These are phyloP conservation scores for Phytophthora cryptogea DNA, from an alignment of 352 stramenopile genomes.

Conservation along the genomic window DNA sequence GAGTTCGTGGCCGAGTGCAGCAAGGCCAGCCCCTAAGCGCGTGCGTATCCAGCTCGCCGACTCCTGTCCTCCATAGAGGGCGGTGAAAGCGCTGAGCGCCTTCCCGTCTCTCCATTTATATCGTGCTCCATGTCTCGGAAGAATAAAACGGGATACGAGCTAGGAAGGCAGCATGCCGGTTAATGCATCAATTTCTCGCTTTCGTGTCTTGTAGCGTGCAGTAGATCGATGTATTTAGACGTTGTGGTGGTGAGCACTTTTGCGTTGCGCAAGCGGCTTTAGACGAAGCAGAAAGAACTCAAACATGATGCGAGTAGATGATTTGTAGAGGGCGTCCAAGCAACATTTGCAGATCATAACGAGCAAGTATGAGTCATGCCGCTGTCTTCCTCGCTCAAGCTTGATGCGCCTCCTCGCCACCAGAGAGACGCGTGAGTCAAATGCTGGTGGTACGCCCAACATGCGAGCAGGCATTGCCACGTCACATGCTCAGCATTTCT, in stretches of 20 bases:
- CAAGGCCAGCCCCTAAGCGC: constrained; percentile 25
- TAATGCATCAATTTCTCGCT: constrained; percentile 29
- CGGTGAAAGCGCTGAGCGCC: not conserved
- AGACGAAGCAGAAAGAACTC: constrained; percentile 18
- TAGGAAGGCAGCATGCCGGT: constrained; percentile 25
- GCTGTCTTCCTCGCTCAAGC: constrained; percentile 5
- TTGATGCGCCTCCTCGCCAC: too few relatives aligned
- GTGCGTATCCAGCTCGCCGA: constrained; percentile 8
- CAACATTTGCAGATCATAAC: constrained; percentile 3
- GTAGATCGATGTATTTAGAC: constrained; percentile 2
- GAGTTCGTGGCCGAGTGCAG: constrained; percentile 73
- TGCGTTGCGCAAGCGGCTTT: constrained; percentile 1
- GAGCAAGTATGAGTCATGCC: not conserved
- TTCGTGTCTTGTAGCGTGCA: not conserved
- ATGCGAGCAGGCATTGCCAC: constrained; percentile 10
- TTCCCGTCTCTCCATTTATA: constrained; percentile 3
- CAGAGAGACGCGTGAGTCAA: not conserved
- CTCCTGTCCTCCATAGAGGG: not conserved
- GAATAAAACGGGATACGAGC: constrained; percentile 38
- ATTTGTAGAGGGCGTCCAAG: constrained; percentile 22
- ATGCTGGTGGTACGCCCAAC: constrained; percentile 8
- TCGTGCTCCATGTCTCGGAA: constrained; percentile 26
- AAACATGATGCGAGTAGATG: constrained; percentile 9
- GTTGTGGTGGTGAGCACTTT: not conserved
- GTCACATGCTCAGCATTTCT: constrained; percentile 15